Percentiles rank a stretch among this genome's conserved stretches.
These are phyloP conservation scores for Monilinia fructicola DNA, from an alignment of 2,329 filamentous ascomycete genomes.

Conservation along the genomic window DNA sequence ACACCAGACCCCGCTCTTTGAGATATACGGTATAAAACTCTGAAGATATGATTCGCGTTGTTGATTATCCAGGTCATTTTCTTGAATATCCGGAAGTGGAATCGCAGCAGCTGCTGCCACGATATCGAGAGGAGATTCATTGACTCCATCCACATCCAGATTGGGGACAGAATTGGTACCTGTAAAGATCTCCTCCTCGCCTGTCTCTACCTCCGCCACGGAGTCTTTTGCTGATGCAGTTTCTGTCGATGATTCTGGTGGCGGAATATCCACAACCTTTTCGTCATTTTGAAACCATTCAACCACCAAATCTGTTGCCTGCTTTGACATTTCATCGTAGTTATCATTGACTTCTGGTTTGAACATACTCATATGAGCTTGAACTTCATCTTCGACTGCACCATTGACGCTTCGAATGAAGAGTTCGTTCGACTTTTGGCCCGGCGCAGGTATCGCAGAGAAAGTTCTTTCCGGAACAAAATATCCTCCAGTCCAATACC, in stretches of 20 bases:
- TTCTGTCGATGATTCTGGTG: constrained; percentile 4
- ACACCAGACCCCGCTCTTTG: constrained; percentile 21
- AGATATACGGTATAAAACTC: constrained; percentile 18
- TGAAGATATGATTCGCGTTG: constrained; percentile 23
- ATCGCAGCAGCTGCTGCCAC: constrained; percentile 17
- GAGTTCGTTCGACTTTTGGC: constrained; percentile 24
- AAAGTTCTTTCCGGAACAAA: constrained; percentile 73
- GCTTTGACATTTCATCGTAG: constrained; percentile 32
- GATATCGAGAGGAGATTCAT: constrained; percentile 19
- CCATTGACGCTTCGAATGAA: constrained; percentile 31
- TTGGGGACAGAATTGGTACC: constrained; percentile 4
- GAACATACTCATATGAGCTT: constrained; percentile 38
- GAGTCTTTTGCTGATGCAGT: not conserved
- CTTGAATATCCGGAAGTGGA: constrained; percentile 21
- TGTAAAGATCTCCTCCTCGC: not conserved
- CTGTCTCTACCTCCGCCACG: not conserved
- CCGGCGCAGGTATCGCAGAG: constrained; percentile 61
- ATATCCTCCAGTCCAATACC: constrained; percentile 59
- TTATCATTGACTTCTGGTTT: constrained; percentile 30
- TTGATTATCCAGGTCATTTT: constrained; percentile 19
- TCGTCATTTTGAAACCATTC: constrained; percentile 27
- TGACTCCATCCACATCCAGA: constrained; percentile 11
- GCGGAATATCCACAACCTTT: constrained; percentile 15
- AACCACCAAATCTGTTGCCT: constrained; percentile 26
- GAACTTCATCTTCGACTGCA: constrained; percentile 35